A percentile compares a stretch with the other conserved stretches of the same genome.
Conservation (phyloP, 257 asterid genomes). For the Handroanthus guayacan region DNA sequence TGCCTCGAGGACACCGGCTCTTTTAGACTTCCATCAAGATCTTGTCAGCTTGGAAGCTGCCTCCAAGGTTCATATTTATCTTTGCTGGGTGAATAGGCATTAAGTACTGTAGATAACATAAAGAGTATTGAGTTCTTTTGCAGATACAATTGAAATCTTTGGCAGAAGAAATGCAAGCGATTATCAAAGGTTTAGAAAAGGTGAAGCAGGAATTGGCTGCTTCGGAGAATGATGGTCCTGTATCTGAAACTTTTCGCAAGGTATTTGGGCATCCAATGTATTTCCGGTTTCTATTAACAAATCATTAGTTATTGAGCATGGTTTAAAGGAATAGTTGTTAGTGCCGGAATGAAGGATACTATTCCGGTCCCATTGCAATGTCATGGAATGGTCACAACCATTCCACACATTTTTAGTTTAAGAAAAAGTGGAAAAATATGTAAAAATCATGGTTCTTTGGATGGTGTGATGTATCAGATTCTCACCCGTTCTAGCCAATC, state of each 20-base stretch:
- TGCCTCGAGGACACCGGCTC: constrained; percentile 74
- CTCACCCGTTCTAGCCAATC: too few species aligned
- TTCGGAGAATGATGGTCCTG: constrained; percentile 95
- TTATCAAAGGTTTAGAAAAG: constrained; percentile 91
- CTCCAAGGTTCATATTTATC: constrained; percentile 70
- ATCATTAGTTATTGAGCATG: too few species aligned
- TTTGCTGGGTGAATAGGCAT: constrained; percentile 27
- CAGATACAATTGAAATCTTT: constrained; percentile 96
- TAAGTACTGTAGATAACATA: constrained; percentile 24
- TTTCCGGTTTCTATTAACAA: constrained; percentile 29
- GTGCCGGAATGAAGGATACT: too few species aligned
- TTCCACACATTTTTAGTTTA: too few species aligned
- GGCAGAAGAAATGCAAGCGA: constrained; percentile 99
- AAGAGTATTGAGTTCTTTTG: constrained; percentile 33
- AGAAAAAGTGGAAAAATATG: too few species aligned
- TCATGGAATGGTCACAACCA: too few species aligned
- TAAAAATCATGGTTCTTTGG: too few species aligned
- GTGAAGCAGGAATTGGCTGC: constrained; percentile 89
- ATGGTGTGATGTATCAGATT: too few species aligned
- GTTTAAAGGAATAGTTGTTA: too few species aligned
- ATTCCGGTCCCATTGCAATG: too few species aligned
- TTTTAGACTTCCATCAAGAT: constrained; percentile 75
- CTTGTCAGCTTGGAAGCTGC: constrained; percentile 89
- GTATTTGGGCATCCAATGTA: constrained; percentile 46
- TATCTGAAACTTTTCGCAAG: constrained; percentile 88